phyloP scores from a whole-genome alignment of 257 asterid species.

The Prunella vulgaris region DNA sequence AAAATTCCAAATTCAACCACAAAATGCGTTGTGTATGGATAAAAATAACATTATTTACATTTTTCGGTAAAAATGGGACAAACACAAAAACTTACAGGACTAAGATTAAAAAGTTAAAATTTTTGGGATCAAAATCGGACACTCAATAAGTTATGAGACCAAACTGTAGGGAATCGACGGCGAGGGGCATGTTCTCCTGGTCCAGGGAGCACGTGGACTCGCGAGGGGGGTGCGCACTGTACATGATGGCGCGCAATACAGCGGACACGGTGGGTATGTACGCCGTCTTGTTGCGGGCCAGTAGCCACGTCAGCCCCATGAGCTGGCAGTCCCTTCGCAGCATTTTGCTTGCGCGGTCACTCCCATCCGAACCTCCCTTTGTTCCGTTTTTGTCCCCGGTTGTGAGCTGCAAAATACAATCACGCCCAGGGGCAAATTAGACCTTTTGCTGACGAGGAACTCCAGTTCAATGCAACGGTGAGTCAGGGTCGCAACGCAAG shows the following conservation, averaged over 20 bases:
- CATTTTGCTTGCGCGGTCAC: conserved; percentile 73
- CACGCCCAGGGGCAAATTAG: conserved; percentile 23
- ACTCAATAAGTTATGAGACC: too few relatives aligned
- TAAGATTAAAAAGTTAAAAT: too few relatives aligned
- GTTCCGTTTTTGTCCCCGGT: conserved; percentile 69
- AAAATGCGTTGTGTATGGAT: too few relatives aligned
- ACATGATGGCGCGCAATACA: conserved; percentile 90
- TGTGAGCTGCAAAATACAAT: conserved; percentile 46
- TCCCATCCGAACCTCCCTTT: conserved; percentile 20
- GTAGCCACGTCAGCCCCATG: conserved; percentile 98
- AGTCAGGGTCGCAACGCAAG: not conserved
- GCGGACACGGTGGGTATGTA: conserved; percentile 99
- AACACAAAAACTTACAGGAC: too few relatives aligned
- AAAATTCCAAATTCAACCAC: too few relatives aligned
- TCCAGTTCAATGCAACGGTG: too few relatives aligned
- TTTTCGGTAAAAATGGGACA: too few relatives aligned
- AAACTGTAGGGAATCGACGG: conserved; percentile 91
- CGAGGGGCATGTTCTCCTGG: conserved; percentile 99
- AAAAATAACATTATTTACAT: too few relatives aligned
- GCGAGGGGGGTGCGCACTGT: conserved; percentile 82
- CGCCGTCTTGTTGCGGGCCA: conserved; percentile 95
- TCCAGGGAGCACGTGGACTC: conserved; percentile 91
- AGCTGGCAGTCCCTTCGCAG: conserved; percentile 79
- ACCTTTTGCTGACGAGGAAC: not conserved
- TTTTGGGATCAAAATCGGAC: too few relatives aligned